Evolutionary conservation across 805 yeast genomes (phyloP).

Genomic region (Wickerhamomyces canadensis): DNA sequence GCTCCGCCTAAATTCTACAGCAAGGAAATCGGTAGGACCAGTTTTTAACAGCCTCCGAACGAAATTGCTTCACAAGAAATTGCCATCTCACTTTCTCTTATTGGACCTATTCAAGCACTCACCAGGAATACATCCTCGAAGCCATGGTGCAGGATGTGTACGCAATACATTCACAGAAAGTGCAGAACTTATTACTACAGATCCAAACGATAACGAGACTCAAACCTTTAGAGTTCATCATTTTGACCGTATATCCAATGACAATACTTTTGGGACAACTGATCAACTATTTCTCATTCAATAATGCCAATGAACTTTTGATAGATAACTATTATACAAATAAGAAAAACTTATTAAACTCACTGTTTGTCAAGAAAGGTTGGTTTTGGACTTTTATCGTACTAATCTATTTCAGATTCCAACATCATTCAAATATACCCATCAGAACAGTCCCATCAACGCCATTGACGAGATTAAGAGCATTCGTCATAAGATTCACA

Average conservation of each 20-base stretch:
- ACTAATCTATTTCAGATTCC: slow-evolving; percentile 24
- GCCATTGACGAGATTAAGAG: slow-evolving; percentile 1
- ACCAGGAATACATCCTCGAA: too few species aligned
- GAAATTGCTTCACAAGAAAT: too few species aligned
- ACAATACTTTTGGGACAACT: slow-evolving; percentile 49
- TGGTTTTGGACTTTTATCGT: slow-evolving; percentile 83
- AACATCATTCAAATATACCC: slow-evolving; percentile 9
- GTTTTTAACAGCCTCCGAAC: too few species aligned
- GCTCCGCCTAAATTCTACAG: too few species aligned
- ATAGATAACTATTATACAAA: slow-evolving; percentile 35
- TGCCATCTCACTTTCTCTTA: not conserved
- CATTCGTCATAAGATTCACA: slow-evolving; percentile 7
- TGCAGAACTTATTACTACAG: not conserved
- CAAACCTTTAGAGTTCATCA: slow-evolving; percentile 7
- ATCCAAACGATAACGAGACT: slow-evolving; percentile 6
- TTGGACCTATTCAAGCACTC: not conserved
- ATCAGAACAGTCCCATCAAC: slow-evolving; percentile 4
- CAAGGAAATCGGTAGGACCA: too few species aligned
- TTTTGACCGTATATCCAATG: slow-evolving; percentile 28
- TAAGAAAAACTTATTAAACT: slow-evolving; percentile 68
- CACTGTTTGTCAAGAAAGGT: slow-evolving; percentile 76
- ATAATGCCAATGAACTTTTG: too few species aligned
- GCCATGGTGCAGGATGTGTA: slow-evolving; percentile 7
- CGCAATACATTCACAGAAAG: slow-evolving; percentile 1
- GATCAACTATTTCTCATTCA: slow-evolving; percentile 27